Evolutionary conservation across 768 basidiomycete species (phyloP).

Genomic region (Leccinum variicolor): DNA sequence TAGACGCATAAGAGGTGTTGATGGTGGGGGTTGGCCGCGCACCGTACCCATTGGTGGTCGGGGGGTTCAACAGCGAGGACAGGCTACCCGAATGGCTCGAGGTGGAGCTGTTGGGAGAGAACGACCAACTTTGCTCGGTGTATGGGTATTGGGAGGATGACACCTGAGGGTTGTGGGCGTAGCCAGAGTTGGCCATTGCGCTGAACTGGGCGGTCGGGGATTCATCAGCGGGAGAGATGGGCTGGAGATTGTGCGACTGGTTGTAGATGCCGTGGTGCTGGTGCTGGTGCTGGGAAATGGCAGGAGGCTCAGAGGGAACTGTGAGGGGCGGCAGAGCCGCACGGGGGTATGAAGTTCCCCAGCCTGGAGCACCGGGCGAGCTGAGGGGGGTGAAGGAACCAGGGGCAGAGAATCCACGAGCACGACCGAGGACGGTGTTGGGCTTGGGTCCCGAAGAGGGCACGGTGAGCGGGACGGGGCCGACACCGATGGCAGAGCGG

Average conservation of each 20-base stretch:
- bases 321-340: constrained; percentile 76
- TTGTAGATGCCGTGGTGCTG: constrained; percentile 50
- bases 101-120: constrained; percentile 46
- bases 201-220: constrained; percentile 50
- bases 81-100: constrained; percentile 70
- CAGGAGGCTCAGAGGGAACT: constrained; percentile 72
- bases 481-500: constrained; percentile 71
- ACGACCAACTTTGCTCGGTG: constrained; percentile 56
- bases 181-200: constrained; percentile 35
- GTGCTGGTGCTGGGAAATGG: constrained; percentile 46
- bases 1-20: constrained; percentile 63
- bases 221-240: constrained; percentile 70
- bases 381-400: constrained; percentile 73
- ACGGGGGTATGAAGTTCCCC: constrained; percentile 59
- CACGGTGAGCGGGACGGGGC: constrained; percentile 60
- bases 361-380: constrained; percentile 53
- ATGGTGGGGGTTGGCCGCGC: constrained; percentile 65
- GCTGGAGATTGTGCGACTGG: constrained; percentile 57
- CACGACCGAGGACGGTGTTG: constrained; percentile 49
- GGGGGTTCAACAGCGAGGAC: constrained; percentile 77
- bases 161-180: constrained; percentile 32
- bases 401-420: constrained; percentile 81
- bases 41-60: constrained; percentile 35
- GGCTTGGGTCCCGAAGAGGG: constrained; percentile 39
- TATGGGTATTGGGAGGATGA: constrained; percentile 62